phyloP scores from a whole-genome alignment of 2,329 filamentous ascomycete species.

The Uncinocarpus reesii region DNA sequence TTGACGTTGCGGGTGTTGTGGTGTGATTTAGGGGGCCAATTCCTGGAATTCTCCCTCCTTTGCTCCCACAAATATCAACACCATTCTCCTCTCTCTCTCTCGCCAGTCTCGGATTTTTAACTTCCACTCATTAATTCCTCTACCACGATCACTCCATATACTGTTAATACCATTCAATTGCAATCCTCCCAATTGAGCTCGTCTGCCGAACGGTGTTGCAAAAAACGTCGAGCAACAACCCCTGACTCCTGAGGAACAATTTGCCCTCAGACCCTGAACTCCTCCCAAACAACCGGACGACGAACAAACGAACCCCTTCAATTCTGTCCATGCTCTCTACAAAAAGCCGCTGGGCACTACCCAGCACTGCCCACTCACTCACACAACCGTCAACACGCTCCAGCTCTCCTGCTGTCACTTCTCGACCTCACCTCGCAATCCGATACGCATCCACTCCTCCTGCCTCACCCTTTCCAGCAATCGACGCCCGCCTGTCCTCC shows the following conservation, averaged over 20 bases:
- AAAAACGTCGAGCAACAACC: too few relatives aligned
- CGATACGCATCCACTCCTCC: constrained; percentile 16
- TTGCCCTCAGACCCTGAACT: too few relatives aligned
- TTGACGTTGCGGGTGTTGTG: neutral
- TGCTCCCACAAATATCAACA: neutral
- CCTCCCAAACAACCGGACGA: too few relatives aligned
- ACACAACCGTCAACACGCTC: constrained; percentile 14
- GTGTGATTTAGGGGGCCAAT: neutral
- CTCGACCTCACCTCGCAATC: constrained; percentile 3
- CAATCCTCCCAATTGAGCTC: too few relatives aligned
- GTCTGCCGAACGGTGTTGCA: too few relatives aligned
- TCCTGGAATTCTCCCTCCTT: neutral
- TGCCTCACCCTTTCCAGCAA: constrained; percentile 9
- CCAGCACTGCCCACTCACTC: constrained; percentile 11
- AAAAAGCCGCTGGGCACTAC: constrained; percentile 9
- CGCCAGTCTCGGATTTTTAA: neutral
- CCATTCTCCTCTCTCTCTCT: neutral
- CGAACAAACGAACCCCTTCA: neutral
- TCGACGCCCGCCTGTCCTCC: constrained; percentile 5
- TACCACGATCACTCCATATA: neutral
- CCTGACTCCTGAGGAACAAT: neutral
- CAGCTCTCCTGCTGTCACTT: constrained; percentile 7
- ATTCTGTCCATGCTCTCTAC: constrained; percentile 9
- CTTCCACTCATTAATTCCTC: neutral
- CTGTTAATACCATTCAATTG: neutral